Evolutionary conservation across 2,329 filamentous ascomycete genomes (phyloP).

Genomic region (Fusarium luffae): DNA sequence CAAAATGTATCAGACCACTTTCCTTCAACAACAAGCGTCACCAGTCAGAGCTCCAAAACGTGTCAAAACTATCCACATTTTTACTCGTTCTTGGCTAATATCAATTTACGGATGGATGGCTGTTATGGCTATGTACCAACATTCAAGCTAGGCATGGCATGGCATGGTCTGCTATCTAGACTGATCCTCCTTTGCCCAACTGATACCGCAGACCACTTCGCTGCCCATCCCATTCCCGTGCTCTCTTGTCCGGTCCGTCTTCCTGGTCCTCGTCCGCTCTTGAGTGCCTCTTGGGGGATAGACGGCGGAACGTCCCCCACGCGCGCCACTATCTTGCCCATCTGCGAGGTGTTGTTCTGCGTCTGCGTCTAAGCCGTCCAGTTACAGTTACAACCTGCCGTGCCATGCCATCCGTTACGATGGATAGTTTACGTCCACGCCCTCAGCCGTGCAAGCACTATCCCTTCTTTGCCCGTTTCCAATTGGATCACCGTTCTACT

Average conservation of each 20-base stretch:
- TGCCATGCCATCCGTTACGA: constrained; percentile 24
- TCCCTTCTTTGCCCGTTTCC: constrained; percentile 4
- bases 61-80: constrained; percentile 24
- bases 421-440: constrained; percentile 35
- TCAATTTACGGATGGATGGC: not conserved
- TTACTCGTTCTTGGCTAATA: constrained; percentile 14
- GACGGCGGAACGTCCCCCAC: constrained; percentile 33
- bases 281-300: constrained; percentile 26
- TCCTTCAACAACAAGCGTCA: constrained; percentile 18
- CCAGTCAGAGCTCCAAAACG: constrained; percentile 19
- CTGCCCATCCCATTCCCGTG: constrained; percentile 19
- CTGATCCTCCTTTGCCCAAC: constrained; percentile 10
- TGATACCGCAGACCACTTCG: constrained; percentile 34
- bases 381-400: not conserved
- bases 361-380: constrained; percentile 32
- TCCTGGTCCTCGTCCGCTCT: constrained; percentile 27
- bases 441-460: constrained; percentile 23
- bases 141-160: constrained; percentile 6
- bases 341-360: constrained; percentile 28
- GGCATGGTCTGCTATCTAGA: constrained; percentile 4
- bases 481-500: constrained; percentile 25
- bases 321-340: constrained; percentile 42
- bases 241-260: constrained; percentile 33
- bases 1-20: constrained; percentile 33
- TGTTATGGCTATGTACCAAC: constrained; percentile 12